phyloP scores from a whole-genome alignment of 1,139 yeast species.

The Saccharomyces hybrid region DNA sequence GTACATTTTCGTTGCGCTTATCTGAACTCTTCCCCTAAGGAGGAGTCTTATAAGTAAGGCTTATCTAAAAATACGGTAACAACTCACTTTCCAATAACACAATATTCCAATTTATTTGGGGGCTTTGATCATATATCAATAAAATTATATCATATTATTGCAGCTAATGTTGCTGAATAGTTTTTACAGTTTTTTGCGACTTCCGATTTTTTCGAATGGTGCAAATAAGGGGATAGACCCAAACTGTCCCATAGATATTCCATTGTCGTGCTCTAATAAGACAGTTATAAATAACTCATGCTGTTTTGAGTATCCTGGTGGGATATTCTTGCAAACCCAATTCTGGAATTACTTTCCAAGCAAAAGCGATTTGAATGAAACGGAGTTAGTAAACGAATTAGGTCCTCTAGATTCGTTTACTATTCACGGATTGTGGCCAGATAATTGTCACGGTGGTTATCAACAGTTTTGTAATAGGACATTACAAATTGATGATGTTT shows the following conservation, averaged over 20 bases:
- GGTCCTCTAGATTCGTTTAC: constrained; percentile 79
- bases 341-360: constrained; percentile 86
- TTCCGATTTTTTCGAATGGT: not conserved
- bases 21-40: no score
- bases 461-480: constrained; percentile 68
- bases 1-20: no score
- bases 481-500: constrained; percentile 50
- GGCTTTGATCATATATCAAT: no score
- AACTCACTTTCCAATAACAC: not conserved
- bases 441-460: constrained; percentile 67
- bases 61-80: no score
- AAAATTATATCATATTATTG: not conserved
- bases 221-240: constrained; percentile 7
- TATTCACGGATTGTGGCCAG: constrained; percentile 82
- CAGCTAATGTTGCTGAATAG: not conserved
- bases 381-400: constrained; percentile 38
- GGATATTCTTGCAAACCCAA: constrained; percentile 77
- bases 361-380: constrained; percentile 14
- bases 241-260: constrained; percentile 57
- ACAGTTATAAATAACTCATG: constrained; percentile 50
- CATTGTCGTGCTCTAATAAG: constrained; percentile 53
- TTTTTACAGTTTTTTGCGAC: not conserved
- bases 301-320: constrained; percentile 87
- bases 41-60: no score
- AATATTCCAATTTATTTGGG: no score